Evolutionary conservation across 768 basidiomycete genomes (phyloP).

Genomic region (Nidula microcarpa): DNA sequence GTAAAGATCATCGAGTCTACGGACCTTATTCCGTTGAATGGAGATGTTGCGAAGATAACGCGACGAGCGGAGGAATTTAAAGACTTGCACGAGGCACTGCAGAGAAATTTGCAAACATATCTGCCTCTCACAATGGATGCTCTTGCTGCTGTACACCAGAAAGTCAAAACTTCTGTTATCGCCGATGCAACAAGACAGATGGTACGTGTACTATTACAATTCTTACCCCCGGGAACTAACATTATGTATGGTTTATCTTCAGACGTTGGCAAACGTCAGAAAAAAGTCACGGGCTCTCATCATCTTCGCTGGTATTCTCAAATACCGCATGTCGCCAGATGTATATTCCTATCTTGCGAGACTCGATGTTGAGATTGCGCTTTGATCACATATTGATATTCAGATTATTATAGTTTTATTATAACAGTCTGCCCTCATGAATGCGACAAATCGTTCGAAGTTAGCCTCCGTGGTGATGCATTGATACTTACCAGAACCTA

Average conservation of each 20-base stretch:
- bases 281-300: constrained; percentile 84
- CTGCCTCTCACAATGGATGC: constrained; percentile 91
- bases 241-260: constrained; percentile 7
- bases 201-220: constrained; percentile 36
- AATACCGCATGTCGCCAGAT: constrained; percentile 88
- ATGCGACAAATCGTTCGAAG: no score
- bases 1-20: constrained; percentile 81
- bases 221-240: background rate
- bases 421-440: no score
- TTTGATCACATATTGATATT: constrained; percentile 32
- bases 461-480: no score
- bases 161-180: constrained; percentile 64
- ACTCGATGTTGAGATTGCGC: constrained; percentile 81
- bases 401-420: no score
- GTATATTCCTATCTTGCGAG: constrained; percentile 86
- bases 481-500: no score
- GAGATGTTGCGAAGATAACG: constrained; percentile 82
- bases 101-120: constrained; percentile 86
- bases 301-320: constrained; percentile 84
- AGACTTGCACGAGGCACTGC: constrained; percentile 79
- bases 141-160: constrained; percentile 77
- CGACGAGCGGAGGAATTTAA: constrained; percentile 87
- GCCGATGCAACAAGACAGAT: constrained; percentile 77
- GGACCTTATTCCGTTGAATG: constrained; percentile 81
- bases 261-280: constrained; percentile 66